phyloP scores from a whole-genome alignment of 1,284 basidiomycete genomes.

The Neonothopanus nambi region DNA sequence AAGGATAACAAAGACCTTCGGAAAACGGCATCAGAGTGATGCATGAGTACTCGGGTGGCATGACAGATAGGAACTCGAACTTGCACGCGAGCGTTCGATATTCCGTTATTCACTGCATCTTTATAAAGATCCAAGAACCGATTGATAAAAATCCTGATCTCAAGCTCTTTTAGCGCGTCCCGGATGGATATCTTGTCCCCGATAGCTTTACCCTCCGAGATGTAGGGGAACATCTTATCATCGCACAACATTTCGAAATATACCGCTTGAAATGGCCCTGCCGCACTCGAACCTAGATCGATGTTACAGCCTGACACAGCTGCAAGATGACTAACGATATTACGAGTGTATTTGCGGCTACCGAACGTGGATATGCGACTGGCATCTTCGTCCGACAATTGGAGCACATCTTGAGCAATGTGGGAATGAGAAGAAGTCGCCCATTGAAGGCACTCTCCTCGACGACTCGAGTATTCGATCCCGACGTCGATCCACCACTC shows the following conservation, averaged over 20 bases:
- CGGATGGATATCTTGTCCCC: too few relatives aligned
- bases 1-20: too few relatives aligned
- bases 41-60: too few relatives aligned
- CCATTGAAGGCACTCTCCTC: not conserved
- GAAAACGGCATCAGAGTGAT: too few relatives aligned
- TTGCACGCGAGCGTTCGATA: too few relatives aligned
- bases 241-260: not conserved
- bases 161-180: too few relatives aligned
- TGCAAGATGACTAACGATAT: not conserved
- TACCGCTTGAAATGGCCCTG: not conserved
- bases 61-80: too few relatives aligned
- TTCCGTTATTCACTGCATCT: too few relatives aligned
- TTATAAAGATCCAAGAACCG: too few relatives aligned
- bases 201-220: too few relatives aligned
- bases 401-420: not conserved
- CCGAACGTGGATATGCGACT: not conserved
- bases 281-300: not conserved
- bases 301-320: not conserved
- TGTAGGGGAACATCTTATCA: too few relatives aligned
- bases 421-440: not conserved
- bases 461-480: not conserved
- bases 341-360: not conserved
- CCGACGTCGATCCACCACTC: not conserved
- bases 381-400: not conserved
- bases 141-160: too few relatives aligned